Conservation (phyloP, 164 flowering plant genomes). For the Chimonanthus praecox region DNA sequence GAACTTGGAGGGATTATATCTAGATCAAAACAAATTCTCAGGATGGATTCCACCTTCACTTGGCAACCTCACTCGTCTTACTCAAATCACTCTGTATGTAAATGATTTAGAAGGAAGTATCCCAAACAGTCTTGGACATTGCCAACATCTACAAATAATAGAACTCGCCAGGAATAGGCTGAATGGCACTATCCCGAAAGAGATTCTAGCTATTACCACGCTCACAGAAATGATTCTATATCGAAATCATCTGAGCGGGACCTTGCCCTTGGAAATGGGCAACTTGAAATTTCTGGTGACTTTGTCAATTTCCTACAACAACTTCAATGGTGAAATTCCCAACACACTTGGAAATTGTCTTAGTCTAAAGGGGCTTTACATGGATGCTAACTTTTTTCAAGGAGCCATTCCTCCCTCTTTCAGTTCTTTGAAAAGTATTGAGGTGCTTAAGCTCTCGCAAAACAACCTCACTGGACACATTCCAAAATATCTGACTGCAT, state of each 20-base stretch:
- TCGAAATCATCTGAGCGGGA: slow-evolving; percentile 23
- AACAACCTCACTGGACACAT: slow-evolving; percentile 14
- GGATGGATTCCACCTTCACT: slow-evolving; percentile 1
- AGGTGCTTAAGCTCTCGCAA: slow-evolving; percentile 7
- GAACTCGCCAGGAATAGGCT: neutral
- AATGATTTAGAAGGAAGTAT: slow-evolving; percentile 6
- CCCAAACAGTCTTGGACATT: slow-evolving; percentile 3
- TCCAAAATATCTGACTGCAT: neutral
- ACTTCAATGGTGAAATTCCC: too few species aligned
- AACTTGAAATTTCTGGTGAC: too few species aligned
- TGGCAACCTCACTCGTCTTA: neutral
- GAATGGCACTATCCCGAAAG: slow-evolving; percentile 20
- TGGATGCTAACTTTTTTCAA: too few species aligned
- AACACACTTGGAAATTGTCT: too few species aligned
- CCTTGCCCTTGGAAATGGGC: too few species aligned
- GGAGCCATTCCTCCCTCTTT: too few species aligned
- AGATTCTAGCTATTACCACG: slow-evolving; percentile 18
- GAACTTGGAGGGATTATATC: neutral
- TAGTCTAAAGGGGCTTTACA: too few species aligned
- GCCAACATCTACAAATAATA: neutral
- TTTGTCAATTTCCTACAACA: too few species aligned
- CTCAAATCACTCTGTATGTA: neutral
- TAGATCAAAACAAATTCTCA: neutral
- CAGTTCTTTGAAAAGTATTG: too few species aligned
- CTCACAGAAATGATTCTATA: slow-evolving; percentile 3